Evolutionary conservation across 176 grass and related monocot species (phyloP), one percentile per base, ranked within the genome.

Genomic region (Zoysia pacifica): DNA sequence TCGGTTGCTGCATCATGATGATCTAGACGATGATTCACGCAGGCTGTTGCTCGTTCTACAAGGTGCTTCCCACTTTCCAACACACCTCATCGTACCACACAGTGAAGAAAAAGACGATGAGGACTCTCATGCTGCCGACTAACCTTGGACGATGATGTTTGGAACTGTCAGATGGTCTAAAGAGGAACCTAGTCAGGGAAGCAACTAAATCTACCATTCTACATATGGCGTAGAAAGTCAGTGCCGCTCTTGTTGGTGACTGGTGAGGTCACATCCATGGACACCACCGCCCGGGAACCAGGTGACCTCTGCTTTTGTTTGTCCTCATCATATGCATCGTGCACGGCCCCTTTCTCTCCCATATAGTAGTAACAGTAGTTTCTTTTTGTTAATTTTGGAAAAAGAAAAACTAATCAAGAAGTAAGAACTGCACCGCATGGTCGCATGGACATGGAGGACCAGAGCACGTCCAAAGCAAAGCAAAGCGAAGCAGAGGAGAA

Each of bases 271-370:
- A 28, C 28, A 28, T 28, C 28, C 28, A 28, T 28, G 28, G 28
- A 28, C 28, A 0, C 28, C 28, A 28, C 28, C 28, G 41, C 6
- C 10, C 58, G 50, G 9, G 46, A 48, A 49, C 36, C 77, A 77
- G 72, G 65, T 77, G 73, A 70, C 72, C 67, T 66, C 47, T 81
- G 65, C 84, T 76, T 81, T 75, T 40, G 46, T 73, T 75, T 83
- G 71, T 81, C 71, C 52, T 75, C 84, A 62, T 62, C 84, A 62
- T 62, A 67, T 35, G 51, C 16, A 2, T 52, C 28, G 2, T 5
- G 15, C 53, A 56, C n/a, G 5, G 2, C 16, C 52, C 6, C 6
- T 56, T 2, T 18, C 45, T 28, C 28, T 28, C 28, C 0, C 28
- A 28, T 28, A 28, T 28, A 28, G 28, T 28, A 28, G 28, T 28